A percentile compares a stretch with the other conserved stretches of the same genome.
Conservation (phyloP, 2,329 filamentous ascomycete genomes). For the Elsinoe batatas region DNA sequence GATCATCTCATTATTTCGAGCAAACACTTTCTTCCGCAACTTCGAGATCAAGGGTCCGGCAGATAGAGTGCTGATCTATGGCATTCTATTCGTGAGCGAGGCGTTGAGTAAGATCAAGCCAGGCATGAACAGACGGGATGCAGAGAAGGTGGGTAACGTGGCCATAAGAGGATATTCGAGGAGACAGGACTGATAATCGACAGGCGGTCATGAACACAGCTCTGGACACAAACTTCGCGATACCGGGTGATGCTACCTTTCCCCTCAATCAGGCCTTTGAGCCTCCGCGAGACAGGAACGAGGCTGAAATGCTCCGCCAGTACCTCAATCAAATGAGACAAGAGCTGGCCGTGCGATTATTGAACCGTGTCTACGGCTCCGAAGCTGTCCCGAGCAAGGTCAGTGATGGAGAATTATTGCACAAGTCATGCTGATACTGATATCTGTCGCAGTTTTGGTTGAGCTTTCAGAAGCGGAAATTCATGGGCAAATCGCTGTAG, state of each 20-base stretch:
- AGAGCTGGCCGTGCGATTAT: constrained; percentile 72
- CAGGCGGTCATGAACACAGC: constrained; percentile 80
- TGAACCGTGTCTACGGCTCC: constrained; percentile 80
- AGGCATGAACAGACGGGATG: constrained; percentile 53
- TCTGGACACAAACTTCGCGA: constrained; percentile 85
- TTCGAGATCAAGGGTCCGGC: constrained; percentile 97
- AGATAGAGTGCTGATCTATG: constrained; percentile 90
- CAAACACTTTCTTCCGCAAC: constrained; percentile 98
- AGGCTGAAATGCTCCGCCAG: constrained; percentile 78
- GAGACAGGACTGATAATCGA: not conserved
- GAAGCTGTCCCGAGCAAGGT: constrained; percentile 55
- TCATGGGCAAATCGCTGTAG: constrained; percentile 74
- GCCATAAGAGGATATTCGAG: not conserved
- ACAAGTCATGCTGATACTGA: constrained; percentile 19
- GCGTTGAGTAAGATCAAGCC: constrained; percentile 81
- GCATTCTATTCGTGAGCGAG: constrained; percentile 89
- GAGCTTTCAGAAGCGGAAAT: constrained; percentile 98
- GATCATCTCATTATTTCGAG: constrained; percentile 82
- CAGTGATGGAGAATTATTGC: constrained; percentile 15
- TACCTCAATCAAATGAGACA: constrained; percentile 90
- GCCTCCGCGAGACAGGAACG: constrained; percentile 72
- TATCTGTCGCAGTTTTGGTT: constrained; percentile 84
- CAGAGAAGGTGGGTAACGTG: constrained; percentile 47
- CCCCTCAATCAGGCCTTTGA: constrained; percentile 97
- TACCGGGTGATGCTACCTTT: constrained; percentile 87